Evolutionary conservation across 768 basidiomycete genomes (phyloP).

Genomic region (Lanmaoa rubissima): DNA sequence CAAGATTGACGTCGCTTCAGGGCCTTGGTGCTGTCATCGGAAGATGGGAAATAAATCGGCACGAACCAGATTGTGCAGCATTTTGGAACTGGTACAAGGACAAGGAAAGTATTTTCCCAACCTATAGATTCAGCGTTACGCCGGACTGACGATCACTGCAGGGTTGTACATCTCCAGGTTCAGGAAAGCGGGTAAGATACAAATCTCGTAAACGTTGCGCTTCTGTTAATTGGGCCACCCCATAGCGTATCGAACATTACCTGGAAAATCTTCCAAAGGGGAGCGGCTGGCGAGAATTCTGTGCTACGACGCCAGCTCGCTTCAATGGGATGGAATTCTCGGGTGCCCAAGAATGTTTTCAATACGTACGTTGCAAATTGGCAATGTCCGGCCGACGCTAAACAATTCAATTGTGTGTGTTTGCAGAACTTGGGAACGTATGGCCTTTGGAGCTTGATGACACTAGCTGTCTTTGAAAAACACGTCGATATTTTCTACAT

Average conservation of each 20-base stretch:
- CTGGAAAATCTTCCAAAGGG: constrained; percentile 29
- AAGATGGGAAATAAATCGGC: constrained; percentile 24
- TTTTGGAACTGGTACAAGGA: constrained; percentile 31
- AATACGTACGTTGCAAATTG: constrained; percentile 14
- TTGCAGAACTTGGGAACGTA: constrained; percentile 19
- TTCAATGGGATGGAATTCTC: constrained; percentile 28
- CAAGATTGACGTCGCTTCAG: constrained; percentile 5
- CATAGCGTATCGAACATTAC: constrained; percentile 30
- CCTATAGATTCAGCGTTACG: too few species aligned
- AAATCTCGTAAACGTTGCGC: background rate
- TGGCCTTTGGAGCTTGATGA: constrained; percentile 28
- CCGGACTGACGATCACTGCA: background rate
- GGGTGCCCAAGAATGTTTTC: constrained; percentile 23
- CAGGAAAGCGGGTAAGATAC: constrained; percentile 22
- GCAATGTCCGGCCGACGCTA: background rate
- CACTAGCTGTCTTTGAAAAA: too few species aligned
- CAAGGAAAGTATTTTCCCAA: constrained; percentile 18
- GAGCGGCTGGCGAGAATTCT: constrained; percentile 31
- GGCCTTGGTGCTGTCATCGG: constrained; percentile 23
- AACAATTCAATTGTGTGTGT: background rate
- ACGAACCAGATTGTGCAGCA: constrained; percentile 29
- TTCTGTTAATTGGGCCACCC: background rate
- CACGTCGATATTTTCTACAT: background rate
- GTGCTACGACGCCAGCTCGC: constrained; percentile 31
- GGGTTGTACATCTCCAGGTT: constrained; percentile 25